Evolutionary conservation across 2,329 filamentous ascomycete genomes (phyloP), one percentile per base, ranked within the genome.

Genomic region (Colletotrichum sojae): DNA sequence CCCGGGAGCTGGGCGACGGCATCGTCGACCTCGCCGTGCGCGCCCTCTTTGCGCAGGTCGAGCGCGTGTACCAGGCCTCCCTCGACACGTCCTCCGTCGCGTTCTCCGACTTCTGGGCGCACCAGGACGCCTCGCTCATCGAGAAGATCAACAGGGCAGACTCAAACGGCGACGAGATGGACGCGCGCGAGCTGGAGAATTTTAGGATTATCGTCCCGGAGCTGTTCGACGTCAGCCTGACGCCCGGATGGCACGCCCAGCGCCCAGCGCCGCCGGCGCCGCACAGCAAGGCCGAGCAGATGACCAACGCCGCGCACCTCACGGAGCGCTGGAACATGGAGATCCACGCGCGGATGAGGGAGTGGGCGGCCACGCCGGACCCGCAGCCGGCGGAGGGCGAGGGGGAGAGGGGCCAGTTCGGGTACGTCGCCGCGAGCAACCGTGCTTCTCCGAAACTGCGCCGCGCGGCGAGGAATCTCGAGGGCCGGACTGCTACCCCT

Each of bases 141-240:
- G 48, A 52, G 12, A 6, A 73, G 62, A 58, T 71, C 6, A 66
- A 69, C 31, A 9, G 18, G 13, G 18, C 22, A 15, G 55, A 56
- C 15, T 4, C 5, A 0, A 4, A 22, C 4, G 43, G 49, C 5
- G 36, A 9, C 43, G 55, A 39, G 4, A 75, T 77, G 18, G 48
- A 67, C 55, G 40, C 48, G 55, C 67, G 62, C 9, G 77, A 74
- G 51, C 68, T 79, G 6, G 81, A 83, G 66, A 78, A 75, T 55
- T 90, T 90, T 70, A 81, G 83, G 1, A 75, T 90, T 20, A 72
- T 90, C 10, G 78, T 89, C 13, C 86, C 88, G 0, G 78, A 80
- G 46, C 75, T 88, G 2, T 82, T 88, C 59, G 88, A 90, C 72
- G 81, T 87, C 3, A 85, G 86, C 0, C 75, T 90, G 1, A 78